A percentile compares a stretch with the other conserved stretches of the same genome.
Conservation (phyloP, 352 stramenopile genomes). For the Phytophthora ramorum region DNA sequence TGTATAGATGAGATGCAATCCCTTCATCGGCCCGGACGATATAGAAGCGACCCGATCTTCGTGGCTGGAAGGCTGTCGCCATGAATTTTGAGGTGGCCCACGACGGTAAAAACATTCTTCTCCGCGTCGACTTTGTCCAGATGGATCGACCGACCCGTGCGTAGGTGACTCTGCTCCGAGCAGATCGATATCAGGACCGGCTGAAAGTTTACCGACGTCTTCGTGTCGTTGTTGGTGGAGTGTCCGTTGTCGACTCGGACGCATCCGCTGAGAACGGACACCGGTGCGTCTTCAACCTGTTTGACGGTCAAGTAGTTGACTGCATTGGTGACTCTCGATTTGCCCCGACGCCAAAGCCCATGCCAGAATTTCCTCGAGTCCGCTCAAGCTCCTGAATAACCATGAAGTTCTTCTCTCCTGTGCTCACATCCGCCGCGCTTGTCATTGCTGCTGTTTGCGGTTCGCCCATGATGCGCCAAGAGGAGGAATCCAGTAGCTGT, state of each 20-base stretch:
- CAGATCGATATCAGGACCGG: not conserved
- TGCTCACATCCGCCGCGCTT: constrained; percentile 1
- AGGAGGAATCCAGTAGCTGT: constrained; percentile 14
- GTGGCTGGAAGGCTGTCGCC: not conserved
- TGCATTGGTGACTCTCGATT: not conserved
- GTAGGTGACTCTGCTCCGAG: not conserved
- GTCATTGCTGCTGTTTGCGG: constrained; percentile 6
- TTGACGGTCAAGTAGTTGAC: not conserved
- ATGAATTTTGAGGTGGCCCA: not conserved
- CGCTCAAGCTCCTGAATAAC: constrained; percentile 2
- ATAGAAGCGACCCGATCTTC: not conserved
- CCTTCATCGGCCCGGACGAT: no score
- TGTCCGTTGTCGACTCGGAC: not conserved
- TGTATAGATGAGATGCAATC: not conserved
- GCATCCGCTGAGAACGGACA: constrained; percentile 5
- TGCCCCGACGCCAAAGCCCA: not conserved
- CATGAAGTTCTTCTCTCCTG: not conserved
- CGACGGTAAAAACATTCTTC: constrained; percentile 5
- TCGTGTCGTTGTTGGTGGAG: not conserved
- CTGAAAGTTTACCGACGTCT: not conserved
- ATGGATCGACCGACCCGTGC: constrained; percentile 8
- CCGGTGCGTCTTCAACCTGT: not conserved
- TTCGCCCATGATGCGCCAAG: constrained; percentile 14
- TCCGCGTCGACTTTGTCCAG: constrained; percentile 2
- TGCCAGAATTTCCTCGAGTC: constrained; percentile 8